These are phyloP conservation scores for Eleusine indica DNA, from an alignment of 176 grass and related monocot genomes.

Conservation along the genomic window DNA sequence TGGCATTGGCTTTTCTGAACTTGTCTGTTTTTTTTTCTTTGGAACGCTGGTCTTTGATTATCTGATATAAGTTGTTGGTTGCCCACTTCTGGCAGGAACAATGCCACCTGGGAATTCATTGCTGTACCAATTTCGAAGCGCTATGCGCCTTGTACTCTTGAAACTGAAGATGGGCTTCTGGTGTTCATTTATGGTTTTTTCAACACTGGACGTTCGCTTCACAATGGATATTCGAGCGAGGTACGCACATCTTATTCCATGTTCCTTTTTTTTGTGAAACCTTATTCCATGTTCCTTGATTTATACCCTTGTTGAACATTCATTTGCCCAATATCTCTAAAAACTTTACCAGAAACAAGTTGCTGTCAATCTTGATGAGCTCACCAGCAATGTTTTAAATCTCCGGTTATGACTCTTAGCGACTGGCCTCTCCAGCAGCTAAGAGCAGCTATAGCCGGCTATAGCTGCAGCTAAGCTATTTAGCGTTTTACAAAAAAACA, in stretches of 20 bases:
- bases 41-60: background rate
- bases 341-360: background rate
- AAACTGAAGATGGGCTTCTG: slow-evolving; percentile 29
- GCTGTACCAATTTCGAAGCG: slow-evolving; percentile 32
- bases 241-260: slow-evolving; percentile 21
- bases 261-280: background rate
- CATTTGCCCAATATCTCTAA: background rate
- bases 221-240: slow-evolving; percentile 19
- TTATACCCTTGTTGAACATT: background rate
- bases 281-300: too few relatives aligned
- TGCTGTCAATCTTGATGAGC: background rate
- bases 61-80: background rate
- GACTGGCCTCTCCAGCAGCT: too few relatives aligned
- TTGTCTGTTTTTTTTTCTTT: background rate
- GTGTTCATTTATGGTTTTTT: background rate
- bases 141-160: background rate
- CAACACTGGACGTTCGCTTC: background rate
- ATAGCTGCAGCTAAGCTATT: too few relatives aligned
- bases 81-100: background rate
- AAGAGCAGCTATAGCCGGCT: too few relatives aligned
- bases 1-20: background rate
- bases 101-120: background rate
- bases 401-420: too few relatives aligned
- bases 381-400: background rate
- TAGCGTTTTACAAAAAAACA: too few relatives aligned